A percentile compares a stretch with the other conserved stretches of the same genome.
phyloP scores from a whole-genome alignment of 129 eudicot genomes.

The Ambrosia artemisiifolia region DNA sequence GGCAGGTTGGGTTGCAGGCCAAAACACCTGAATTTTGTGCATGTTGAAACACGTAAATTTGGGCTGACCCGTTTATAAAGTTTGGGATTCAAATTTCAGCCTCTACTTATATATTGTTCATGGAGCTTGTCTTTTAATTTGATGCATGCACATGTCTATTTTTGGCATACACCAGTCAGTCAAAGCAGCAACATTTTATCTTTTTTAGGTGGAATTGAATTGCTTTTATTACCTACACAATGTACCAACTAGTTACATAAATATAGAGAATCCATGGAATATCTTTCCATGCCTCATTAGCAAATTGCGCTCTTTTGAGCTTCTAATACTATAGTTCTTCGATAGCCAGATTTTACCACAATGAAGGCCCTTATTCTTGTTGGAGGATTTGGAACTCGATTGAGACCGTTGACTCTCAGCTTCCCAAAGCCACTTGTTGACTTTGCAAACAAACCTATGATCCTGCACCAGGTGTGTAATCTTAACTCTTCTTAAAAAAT shows the following conservation, averaged over 20 bases:
- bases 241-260: slow-evolving; percentile 19
- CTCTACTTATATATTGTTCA: not conserved
- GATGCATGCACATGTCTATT: slow-evolving; percentile 19
- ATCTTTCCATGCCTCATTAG: not conserved
- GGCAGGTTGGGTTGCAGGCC: not conserved
- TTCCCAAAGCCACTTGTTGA: slow-evolving; percentile 92
- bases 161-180: slow-evolving; percentile 10
- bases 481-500: not conserved
- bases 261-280: not conserved
- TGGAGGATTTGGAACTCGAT: slow-evolving; percentile 95
- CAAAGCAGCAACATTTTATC: not conserved
- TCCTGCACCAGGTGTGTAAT: slow-evolving; percentile 65
- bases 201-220: slow-evolving; percentile 12
- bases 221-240: slow-evolving; percentile 14
- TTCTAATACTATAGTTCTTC: slow-evolving; percentile 8
- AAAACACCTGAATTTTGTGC: not conserved
- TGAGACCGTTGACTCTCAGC: slow-evolving; percentile 81
- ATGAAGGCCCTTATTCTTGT: slow-evolving; percentile 98
- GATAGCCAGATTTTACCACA: slow-evolving; percentile 27
- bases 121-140: slow-evolving; percentile 1
- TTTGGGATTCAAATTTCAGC: not conserved
- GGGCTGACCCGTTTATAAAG: too few relatives aligned
- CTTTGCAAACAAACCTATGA: slow-evolving; percentile 90
- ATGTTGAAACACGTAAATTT: not conserved
- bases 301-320: slow-evolving; percentile 17